Percentiles rank a stretch among this genome's conserved stretches.
phyloP scores from a whole-genome alignment of 2,329 filamentous ascomycete genomes.

The Purpureocillium lavendulum region DNA sequence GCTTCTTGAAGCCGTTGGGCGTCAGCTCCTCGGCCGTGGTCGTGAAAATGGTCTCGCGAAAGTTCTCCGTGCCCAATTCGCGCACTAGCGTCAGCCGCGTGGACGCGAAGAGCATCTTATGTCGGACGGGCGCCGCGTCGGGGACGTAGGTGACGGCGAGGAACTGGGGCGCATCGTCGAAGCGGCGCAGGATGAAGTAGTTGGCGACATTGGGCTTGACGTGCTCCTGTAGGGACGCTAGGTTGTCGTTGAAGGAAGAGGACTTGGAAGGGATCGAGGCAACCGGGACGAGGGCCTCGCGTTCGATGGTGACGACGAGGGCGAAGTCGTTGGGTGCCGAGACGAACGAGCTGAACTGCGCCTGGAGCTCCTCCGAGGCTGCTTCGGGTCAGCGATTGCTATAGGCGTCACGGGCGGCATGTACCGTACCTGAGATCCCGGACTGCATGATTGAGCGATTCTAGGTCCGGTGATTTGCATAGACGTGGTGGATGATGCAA shows the following conservation, averaged over 20 bases:
- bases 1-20: constrained; percentile 59
- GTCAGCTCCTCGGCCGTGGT: constrained; percentile 64
- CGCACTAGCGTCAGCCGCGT: constrained; percentile 68
- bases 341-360: constrained; percentile 64
- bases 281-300: constrained; percentile 59
- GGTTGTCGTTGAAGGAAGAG: constrained; percentile 54
- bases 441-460: constrained; percentile 55
- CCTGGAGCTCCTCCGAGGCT: constrained; percentile 72
- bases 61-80: constrained; percentile 71
- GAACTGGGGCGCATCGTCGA: constrained; percentile 48
- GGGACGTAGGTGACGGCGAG: constrained; percentile 72
- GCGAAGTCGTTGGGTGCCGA: constrained; percentile 54
- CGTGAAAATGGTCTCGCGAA: constrained; percentile 67
- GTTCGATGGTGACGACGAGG: constrained; percentile 61
- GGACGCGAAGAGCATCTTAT: constrained; percentile 80
- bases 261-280: constrained; percentile 43
- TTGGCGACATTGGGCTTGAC: constrained; percentile 59
- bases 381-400: constrained; percentile 4
- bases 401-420: constrained; percentile 1
- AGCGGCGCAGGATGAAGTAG: constrained; percentile 67
- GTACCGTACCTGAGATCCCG: constrained; percentile 58
- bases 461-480: neutral
- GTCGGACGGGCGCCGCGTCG: constrained; percentile 67
- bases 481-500: neutral
- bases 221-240: constrained; percentile 52